Conservation (phyloP, 2,329 filamentous ascomycete species). For the Fusarium keratoplasticum region DNA sequence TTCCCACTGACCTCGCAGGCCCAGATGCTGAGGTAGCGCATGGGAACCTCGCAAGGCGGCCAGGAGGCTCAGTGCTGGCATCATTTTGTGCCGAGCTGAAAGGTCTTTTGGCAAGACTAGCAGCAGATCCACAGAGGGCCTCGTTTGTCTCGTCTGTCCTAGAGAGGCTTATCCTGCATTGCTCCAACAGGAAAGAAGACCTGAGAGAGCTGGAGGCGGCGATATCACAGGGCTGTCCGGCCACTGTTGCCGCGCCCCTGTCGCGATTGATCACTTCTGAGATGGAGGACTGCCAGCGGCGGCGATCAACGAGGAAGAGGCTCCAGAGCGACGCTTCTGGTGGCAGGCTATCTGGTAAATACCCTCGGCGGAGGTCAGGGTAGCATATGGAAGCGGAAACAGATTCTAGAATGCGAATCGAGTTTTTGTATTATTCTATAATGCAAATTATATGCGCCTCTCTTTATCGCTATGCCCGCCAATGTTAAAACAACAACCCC, state of each 20-base stretch:
- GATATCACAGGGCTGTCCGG: neutral
- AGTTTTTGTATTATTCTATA: neutral
- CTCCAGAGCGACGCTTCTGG: neutral
- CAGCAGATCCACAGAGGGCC: neutral
- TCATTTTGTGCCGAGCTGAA: neutral
- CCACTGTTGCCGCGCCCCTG: neutral
- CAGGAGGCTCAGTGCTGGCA: neutral
- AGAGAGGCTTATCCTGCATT: neutral
- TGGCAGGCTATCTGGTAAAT: neutral
- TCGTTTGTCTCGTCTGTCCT: neutral
- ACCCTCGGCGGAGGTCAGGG: too few species aligned
- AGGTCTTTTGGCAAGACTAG: neutral
- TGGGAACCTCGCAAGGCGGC: neutral
- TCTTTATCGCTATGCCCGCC: neutral
- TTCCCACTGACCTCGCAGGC: neutral
- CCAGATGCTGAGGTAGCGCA: neutral
- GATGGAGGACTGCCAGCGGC: neutral
- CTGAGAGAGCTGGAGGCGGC: neutral
- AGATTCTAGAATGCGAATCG: too few species aligned
- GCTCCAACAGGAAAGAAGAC: neutral
- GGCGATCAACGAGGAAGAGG: neutral
- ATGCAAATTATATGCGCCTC: neutral
- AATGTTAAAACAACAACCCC: neutral
- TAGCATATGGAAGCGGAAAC: too few species aligned
- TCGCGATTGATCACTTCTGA: neutral